phyloP scores from a whole-genome alignment of 768 basidiomycete genomes.

The Pleurotus pulmonarius region DNA sequence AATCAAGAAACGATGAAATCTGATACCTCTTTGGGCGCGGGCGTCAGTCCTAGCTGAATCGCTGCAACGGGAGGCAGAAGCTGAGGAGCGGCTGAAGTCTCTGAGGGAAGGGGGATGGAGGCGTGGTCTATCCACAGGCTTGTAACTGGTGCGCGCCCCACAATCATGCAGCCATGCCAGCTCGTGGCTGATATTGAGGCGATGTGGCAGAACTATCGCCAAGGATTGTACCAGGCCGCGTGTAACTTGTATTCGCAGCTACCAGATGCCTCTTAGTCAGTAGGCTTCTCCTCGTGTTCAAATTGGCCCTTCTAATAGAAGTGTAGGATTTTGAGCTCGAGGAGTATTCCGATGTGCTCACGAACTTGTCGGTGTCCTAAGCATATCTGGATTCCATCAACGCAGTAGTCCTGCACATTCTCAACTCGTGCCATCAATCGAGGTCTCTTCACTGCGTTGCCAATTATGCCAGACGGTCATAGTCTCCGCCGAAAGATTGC shows the following conservation, averaged over 20 bases:
- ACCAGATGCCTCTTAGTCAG: constrained; percentile 72
- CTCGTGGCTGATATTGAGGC: too few species aligned
- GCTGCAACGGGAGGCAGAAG: constrained; percentile 70
- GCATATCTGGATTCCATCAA: constrained; percentile 82
- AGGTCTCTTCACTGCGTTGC: constrained; percentile 3
- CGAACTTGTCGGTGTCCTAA: constrained; percentile 79
- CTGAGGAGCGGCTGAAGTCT: constrained; percentile 44
- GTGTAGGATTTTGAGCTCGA: constrained; percentile 78
- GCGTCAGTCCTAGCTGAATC: constrained; percentile 85
- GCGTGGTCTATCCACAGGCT: constrained; percentile 76
- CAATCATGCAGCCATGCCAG: too few species aligned
- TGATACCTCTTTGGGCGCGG: constrained; percentile 59
- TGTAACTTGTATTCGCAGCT: constrained; percentile 79
- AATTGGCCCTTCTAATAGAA: constrained; percentile 5
- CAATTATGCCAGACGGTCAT: constrained; percentile 30
- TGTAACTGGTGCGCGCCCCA: constrained; percentile 66
- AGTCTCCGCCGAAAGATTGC: constrained; percentile 48
- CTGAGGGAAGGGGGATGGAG: constrained; percentile 58
- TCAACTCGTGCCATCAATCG: constrained; percentile 35
- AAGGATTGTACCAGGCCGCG: constrained; percentile 69
- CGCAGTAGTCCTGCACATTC: constrained; percentile 58
- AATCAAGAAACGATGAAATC: constrained; percentile 16
- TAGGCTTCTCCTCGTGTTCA: constrained; percentile 32
- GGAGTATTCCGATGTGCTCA: constrained; percentile 83
- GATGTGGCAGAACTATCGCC: constrained; percentile 63